These are phyloP conservation scores for Ramalina peruviana DNA, from an alignment of 495 filamentous ascomycete genomes.

Conservation along the genomic window DNA sequence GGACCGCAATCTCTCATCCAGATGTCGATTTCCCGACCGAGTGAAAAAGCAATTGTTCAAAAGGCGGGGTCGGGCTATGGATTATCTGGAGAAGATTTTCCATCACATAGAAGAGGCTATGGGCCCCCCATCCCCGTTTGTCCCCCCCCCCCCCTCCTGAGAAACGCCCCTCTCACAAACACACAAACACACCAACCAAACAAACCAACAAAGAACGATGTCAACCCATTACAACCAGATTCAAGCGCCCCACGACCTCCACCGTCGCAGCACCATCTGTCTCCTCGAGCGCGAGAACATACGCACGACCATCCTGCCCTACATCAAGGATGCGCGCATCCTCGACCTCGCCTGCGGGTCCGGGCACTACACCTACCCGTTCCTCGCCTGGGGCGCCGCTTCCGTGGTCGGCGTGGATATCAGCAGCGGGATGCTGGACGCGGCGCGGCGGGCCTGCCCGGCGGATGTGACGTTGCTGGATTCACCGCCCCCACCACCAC, in stretches of 20 bases:
- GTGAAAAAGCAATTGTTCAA: no score
- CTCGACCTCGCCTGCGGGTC: slow-evolving; percentile 24
- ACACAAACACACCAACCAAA: no score
- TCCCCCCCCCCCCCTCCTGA: background rate
- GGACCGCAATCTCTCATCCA: no score
- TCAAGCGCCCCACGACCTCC: slow-evolving; percentile 11
- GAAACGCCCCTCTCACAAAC: no score
- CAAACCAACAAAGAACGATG: slow-evolving; percentile 6
- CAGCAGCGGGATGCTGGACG: slow-evolving; percentile 20
- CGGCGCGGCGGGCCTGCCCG: slow-evolving; percentile 6
- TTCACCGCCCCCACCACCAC: background rate
- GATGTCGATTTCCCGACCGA: no score
- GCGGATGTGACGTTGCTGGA: background rate
- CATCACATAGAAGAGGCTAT: no score
- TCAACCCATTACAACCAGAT: slow-evolving; percentile 15
- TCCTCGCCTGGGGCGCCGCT: slow-evolving; percentile 17
- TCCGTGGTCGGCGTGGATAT: slow-evolving; percentile 24
- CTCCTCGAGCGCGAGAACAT: slow-evolving; percentile 15
- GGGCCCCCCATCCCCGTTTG: background rate
- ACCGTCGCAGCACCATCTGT: slow-evolving; percentile 5
- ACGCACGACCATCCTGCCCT: slow-evolving; percentile 4
- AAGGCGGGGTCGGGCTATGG: no score
- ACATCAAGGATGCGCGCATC: slow-evolving; percentile 13
- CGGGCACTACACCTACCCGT: slow-evolving; percentile 14
- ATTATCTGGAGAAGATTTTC: no score